These are phyloP conservation scores for Colletotrichum australisinense DNA, from an alignment of 2,329 filamentous ascomycete species.

Conservation along the genomic window DNA sequence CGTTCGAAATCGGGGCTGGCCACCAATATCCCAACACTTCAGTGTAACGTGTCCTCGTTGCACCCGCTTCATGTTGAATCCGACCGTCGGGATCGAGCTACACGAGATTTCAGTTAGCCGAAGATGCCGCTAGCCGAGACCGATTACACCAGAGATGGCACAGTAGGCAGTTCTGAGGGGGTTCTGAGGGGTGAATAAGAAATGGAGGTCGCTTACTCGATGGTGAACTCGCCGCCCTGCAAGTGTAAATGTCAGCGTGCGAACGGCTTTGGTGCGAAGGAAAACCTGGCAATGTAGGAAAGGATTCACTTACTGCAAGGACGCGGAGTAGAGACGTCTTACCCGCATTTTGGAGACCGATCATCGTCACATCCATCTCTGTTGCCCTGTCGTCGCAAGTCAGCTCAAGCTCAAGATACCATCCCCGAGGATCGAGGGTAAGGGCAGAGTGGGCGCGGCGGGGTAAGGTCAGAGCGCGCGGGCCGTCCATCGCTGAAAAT, in stretches of 20 bases:
- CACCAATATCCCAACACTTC: slow-evolving; percentile 99
- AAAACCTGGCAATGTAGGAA: slow-evolving; percentile 35
- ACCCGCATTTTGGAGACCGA: slow-evolving; percentile 96
- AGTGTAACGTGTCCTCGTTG: slow-evolving; percentile 98
- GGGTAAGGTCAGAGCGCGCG: slow-evolving; percentile 26
- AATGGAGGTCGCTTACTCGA: slow-evolving; percentile 80
- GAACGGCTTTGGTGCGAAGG: slow-evolving; percentile 26
- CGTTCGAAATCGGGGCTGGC: slow-evolving; percentile 93
- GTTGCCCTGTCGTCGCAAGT: slow-evolving; percentile 77
- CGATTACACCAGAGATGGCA: slow-evolving; percentile 1
- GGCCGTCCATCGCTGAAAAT: slow-evolving; percentile 18
- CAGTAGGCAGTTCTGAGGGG: background rate
- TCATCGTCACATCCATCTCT: slow-evolving; percentile 99
- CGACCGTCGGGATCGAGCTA: slow-evolving; percentile 97
- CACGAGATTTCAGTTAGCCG: slow-evolving; percentile 45
- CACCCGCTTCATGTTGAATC: slow-evolving; percentile 99
- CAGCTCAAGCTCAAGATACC: slow-evolving; percentile 31
- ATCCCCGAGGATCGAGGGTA: slow-evolving; percentile 11
- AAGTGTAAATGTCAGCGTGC: slow-evolving; percentile 47
- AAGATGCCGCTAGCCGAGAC: slow-evolving; percentile 20
- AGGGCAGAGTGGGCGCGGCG: slow-evolving; percentile 24
- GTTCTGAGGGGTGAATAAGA: slow-evolving; percentile 1
- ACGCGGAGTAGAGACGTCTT: slow-evolving; percentile 96
- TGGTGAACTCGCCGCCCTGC: slow-evolving; percentile 96
- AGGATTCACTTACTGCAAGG: slow-evolving; percentile 80